phyloP scores from a whole-genome alignment of 257 asterid species.

The Solanum acaule region DNA sequence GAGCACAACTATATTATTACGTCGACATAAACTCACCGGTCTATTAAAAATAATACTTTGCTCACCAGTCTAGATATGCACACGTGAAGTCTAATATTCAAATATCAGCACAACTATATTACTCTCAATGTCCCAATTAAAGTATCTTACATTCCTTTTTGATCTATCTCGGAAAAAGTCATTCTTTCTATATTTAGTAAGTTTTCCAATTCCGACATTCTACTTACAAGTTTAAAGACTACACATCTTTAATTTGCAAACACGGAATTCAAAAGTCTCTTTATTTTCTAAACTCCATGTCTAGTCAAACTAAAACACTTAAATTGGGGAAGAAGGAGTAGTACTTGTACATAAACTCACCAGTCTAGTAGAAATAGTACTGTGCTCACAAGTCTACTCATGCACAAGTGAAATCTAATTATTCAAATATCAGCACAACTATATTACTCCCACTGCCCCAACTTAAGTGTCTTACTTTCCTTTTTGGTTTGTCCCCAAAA shows the following conservation, averaged over 20 bases:
- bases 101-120: background rate
- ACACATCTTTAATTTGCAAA: background rate
- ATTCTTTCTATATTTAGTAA: background rate
- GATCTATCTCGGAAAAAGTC: background rate
- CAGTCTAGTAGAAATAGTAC: constrained; percentile 54
- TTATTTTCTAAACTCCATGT: background rate
- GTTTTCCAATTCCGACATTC: background rate
- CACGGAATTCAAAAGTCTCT: background rate
- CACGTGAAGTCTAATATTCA: background rate
- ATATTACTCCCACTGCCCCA: background rate
- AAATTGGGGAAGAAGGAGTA: background rate
- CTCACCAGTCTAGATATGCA: constrained; percentile 9
- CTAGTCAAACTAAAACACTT: background rate
- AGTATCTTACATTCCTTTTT: background rate
- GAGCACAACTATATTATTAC: background rate
- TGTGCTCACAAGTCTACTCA: constrained; percentile 11
- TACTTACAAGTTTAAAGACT: background rate
- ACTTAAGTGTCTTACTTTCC: too few species aligned
- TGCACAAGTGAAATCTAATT: background rate
- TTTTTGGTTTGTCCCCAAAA: too few species aligned
- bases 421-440: background rate
- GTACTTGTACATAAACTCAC: background rate
- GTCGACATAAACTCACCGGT: constrained; percentile 33
- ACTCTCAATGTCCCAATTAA: background rate
- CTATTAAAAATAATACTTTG: constrained; percentile 61